Evolutionary conservation across 2,329 filamentous ascomycete species (phyloP).

Genomic region (Alternaria angustiovoidea): DNA sequence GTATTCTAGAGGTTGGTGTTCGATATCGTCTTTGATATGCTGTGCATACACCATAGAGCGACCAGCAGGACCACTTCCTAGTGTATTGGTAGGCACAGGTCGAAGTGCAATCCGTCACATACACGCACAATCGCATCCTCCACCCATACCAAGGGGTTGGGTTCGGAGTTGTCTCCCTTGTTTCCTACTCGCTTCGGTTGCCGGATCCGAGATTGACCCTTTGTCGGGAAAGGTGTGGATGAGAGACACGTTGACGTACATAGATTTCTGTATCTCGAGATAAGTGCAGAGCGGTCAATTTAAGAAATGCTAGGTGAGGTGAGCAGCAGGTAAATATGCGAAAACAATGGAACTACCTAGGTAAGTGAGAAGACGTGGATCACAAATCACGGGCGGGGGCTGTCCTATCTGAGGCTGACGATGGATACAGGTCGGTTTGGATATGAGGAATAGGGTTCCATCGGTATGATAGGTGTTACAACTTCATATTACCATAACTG

Average conservation of each 20-base stretch:
- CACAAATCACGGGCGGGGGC: not conserved
- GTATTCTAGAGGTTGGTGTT: not conserved
- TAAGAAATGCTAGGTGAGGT: not conserved
- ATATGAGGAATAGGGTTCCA: not conserved
- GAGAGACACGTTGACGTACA: not conserved
- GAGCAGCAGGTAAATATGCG: not conserved
- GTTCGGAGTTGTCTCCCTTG: conserved; percentile 7
- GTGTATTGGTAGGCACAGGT: not conserved
- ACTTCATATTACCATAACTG: not conserved
- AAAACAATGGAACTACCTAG: not conserved
- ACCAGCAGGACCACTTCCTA: not conserved
- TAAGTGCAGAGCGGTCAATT: not conserved
- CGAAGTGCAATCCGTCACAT: not conserved
- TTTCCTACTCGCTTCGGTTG: conserved; percentile 8
- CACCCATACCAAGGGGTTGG: not conserved
- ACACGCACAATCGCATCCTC: not conserved
- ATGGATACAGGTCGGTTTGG: not conserved
- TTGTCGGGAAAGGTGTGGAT: not conserved
- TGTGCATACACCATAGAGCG: not conserved
- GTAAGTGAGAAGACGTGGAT: not conserved
- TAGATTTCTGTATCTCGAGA: not conserved
- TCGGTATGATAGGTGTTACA: not conserved
- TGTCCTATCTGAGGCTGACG: not conserved
- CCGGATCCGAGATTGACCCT: not conserved
- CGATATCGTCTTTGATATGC: not conserved